Base-by-base conservation (phyloP, 78 protist species). In the Cavenderia fasciculata region DNA sequence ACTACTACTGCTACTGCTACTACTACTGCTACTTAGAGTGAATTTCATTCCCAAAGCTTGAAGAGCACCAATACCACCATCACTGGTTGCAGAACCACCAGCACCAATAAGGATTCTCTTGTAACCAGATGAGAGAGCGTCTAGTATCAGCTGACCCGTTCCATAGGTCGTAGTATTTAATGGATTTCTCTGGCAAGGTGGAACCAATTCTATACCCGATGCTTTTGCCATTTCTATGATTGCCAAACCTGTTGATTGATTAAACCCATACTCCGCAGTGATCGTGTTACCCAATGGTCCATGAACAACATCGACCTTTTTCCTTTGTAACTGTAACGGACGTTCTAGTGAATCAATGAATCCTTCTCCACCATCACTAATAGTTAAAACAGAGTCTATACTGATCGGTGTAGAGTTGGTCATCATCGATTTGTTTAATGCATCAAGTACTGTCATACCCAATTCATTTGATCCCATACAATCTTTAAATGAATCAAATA, bases 11-110 rank as follows among this genome's bases (percentile, higher is more conserved):
- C 6, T 44, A 10, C 5, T 3, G 27, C 21, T 29, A 34, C 11
- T 33, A 19, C 29, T 47, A 86, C 8, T 44, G n/a, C n/a, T 56
- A 43, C 33, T 2, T 18, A n/a, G 1, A 23, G 46, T n/a, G 0
- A 57, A 19, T 12, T 59, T 36, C 8, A 66, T 54, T 3, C 85
- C 90, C 18, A 93, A 8, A 6, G 92, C 88, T 33, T 40, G 54
- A 16, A 93, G 38, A 6, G 91, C 94, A 51, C 94, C 85, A 23
- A 93, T 6, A 34, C 95, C 95, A 19, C 92, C 95, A 40, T 93
- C 95, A n/a, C 47, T 93, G 12, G 95, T 93, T 7, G 95, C 88
- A 4, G 94, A 73, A 5, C 95, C 95, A 44, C 95, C 95, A 10
- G 92, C 86, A 8, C 94, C 95, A 10, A 93, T 65, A 4, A 79